Evolutionary conservation across 2,329 filamentous ascomycete genomes (phyloP).

Genomic region (Elsinoe necatrix): DNA sequence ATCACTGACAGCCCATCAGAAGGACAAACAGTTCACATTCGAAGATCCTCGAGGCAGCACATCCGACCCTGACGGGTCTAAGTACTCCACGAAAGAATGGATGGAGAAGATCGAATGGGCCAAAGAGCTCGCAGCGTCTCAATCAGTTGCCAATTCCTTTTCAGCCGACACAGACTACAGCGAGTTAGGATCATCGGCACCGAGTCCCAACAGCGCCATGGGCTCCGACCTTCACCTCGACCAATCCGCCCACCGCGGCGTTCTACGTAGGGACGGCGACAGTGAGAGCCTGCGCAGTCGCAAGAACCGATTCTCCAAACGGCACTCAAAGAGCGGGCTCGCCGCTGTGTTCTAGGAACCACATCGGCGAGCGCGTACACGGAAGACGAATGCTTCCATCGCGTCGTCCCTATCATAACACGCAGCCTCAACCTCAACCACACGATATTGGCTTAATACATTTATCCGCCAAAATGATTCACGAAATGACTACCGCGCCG

Average conservation of each 20-base stretch:
- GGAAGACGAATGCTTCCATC: background rate
- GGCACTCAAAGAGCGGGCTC: slow-evolving; percentile 89
- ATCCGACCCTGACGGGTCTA: slow-evolving; percentile 53
- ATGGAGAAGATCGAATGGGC: slow-evolving; percentile 80
- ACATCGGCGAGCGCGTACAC: background rate
- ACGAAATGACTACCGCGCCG: background rate
- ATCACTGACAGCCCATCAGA: slow-evolving; percentile 42
- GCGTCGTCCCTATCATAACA: background rate
- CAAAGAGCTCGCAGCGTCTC: slow-evolving; percentile 71
- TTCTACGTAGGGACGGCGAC: slow-evolving; percentile 25
- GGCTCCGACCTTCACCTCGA: slow-evolving; percentile 44
- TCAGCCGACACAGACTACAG: slow-evolving; percentile 44
- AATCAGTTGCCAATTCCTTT: slow-evolving; percentile 58
- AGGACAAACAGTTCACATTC: slow-evolving; percentile 83
- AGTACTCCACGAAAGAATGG: slow-evolving; percentile 78
- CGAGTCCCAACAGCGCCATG: slow-evolving; percentile 68
- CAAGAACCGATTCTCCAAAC: slow-evolving; percentile 68
- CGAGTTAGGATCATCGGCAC: slow-evolving; percentile 48
- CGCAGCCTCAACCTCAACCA: background rate
- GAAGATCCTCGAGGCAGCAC: slow-evolving; percentile 77
- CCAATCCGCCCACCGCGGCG: slow-evolving; percentile 43
- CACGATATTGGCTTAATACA: slow-evolving; percentile 1
- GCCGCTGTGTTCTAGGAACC: slow-evolving; percentile 67
- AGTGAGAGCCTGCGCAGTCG: slow-evolving; percentile 49
- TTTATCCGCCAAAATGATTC: background rate